Evolutionary conservation across 2,329 filamentous ascomycete genomes (phyloP).

Genomic region (Beauveria medogensis): DNA sequence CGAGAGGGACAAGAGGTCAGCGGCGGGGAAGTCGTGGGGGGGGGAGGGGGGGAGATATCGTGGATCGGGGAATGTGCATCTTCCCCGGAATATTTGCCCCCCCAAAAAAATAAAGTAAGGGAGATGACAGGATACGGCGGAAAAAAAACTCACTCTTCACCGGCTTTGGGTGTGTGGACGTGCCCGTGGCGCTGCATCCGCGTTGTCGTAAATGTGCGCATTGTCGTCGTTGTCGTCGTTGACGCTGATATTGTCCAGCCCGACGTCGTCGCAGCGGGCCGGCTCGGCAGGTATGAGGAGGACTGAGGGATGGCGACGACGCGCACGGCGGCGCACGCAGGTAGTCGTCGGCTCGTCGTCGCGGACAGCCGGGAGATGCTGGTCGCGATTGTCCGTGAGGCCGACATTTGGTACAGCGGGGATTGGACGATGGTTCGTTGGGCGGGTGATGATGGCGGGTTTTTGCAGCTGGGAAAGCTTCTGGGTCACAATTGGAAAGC

Average conservation of each 20-base stretch:
- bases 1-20: not conserved
- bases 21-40: not conserved
- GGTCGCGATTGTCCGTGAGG: constrained; percentile 25
- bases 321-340: constrained; percentile 18
- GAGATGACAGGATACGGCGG: not conserved
- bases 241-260: not conserved
- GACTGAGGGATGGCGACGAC: constrained; percentile 14
- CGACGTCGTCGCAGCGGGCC: not conserved
- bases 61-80: too few species aligned
- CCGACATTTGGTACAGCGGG: constrained; percentile 20
- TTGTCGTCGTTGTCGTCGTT: not conserved
- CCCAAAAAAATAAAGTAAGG: too few species aligned
- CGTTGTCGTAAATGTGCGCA: constrained; percentile 58
- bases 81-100: too few species aligned
- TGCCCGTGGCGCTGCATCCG: constrained; percentile 62
- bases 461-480: not conserved
- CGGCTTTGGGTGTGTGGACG: constrained; percentile 73
- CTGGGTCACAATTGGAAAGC: not conserved
- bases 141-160: constrained; percentile 67
- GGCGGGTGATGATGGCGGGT: not conserved
- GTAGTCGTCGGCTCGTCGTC: constrained; percentile 20
- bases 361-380: constrained; percentile 26
- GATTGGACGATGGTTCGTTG: not conserved
- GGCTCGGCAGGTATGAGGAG: not conserved
- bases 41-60: too few species aligned